A percentile compares a stretch with the other conserved stretches of the same genome.
phyloP scores from a whole-genome alignment of 192 early-diverging fungal species.

The Linnemannia exigua region DNA sequence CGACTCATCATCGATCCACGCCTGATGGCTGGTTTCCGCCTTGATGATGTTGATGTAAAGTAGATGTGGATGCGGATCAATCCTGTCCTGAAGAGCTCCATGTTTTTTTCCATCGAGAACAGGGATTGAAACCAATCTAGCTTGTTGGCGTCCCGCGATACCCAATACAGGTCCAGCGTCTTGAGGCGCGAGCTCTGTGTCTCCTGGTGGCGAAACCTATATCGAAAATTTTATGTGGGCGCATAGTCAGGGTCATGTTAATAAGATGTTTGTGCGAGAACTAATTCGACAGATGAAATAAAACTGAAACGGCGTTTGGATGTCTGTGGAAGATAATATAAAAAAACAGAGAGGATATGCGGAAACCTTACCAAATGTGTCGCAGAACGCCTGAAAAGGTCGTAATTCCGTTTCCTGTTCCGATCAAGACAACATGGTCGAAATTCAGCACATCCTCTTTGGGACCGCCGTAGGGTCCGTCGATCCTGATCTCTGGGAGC shows the following conservation, averaged over 20 bases:
- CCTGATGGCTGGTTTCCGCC: background rate
- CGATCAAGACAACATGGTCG: constrained; percentile 73
- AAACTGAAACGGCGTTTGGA: background rate
- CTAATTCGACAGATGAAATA: background rate
- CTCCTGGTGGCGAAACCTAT: constrained; percentile 56
- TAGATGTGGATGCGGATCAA: constrained; percentile 55
- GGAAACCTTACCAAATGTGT: constrained; percentile 69
- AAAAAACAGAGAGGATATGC: background rate
- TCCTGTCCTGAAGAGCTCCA: constrained; percentile 54
- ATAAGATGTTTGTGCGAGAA: background rate
- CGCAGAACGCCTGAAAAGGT: constrained; percentile 81
- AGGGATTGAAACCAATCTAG: constrained; percentile 50
- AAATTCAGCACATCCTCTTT: constrained; percentile 82
- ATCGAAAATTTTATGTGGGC: background rate
- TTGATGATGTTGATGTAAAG: constrained; percentile 27
- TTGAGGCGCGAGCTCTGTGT: constrained; percentile 49
- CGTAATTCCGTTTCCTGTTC: constrained; percentile 83
- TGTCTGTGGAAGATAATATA: background rate
- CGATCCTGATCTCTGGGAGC: constrained; percentile 74
- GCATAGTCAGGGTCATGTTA: background rate
- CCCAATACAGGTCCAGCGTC: constrained; percentile 53
- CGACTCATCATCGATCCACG: constrained; percentile 6
- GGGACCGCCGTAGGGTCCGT: constrained; percentile 88
- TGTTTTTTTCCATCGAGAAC: constrained; percentile 53
- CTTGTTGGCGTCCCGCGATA: constrained; percentile 52